Evolutionary conservation across 2,329 filamentous ascomycete species (phyloP).

Genomic region (Arthrobotrys musiformis): DNA sequence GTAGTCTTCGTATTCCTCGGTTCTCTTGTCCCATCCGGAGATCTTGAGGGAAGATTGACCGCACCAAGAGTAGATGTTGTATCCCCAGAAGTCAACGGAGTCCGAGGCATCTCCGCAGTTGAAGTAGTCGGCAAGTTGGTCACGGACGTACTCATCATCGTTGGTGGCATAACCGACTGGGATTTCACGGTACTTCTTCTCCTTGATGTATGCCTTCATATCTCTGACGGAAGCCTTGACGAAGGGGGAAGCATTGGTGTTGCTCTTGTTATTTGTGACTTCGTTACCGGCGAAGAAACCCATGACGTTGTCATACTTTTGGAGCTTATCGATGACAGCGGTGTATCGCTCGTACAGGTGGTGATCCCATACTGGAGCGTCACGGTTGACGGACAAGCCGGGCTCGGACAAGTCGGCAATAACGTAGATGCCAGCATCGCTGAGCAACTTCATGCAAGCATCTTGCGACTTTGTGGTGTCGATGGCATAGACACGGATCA

Average conservation of each 20-base stretch:
- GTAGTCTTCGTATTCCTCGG: conserved; percentile 86
- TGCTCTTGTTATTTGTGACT: conserved; percentile 87
- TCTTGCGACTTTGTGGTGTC: conserved; percentile 81
- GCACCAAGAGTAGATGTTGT: conserved; percentile 99
- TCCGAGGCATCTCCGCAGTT: conserved; percentile 78
- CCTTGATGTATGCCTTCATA: conserved; percentile 91
- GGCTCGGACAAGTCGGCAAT: conserved; percentile 91
- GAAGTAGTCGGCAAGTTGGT: conserved; percentile 88
- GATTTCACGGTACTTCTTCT: conserved; percentile 78
- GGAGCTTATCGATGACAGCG: conserved; percentile 80
- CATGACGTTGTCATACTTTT: conserved; percentile 87
- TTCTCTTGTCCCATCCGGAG: conserved; percentile 85
- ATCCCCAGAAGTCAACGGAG: conserved; percentile 96
- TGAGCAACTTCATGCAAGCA: conserved; percentile 83
- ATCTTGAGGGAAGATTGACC: conserved; percentile 79
- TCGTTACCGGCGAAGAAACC: conserved; percentile 99
- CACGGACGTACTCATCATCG: conserved; percentile 85
- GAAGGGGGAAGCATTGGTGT: conserved; percentile 89
- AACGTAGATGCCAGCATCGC: conserved; percentile 91
- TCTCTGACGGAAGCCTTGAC: conserved; percentile 98
- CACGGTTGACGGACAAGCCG: conserved; percentile 82
- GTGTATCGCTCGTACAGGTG: conserved; percentile 84
- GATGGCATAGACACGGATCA: conserved; percentile 93
- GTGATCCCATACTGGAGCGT: conserved; percentile 80
- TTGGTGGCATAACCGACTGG: conserved; percentile 97